phyloP scores from a whole-genome alignment of 768 basidiomycete species.

The Suillus lakei region DNA sequence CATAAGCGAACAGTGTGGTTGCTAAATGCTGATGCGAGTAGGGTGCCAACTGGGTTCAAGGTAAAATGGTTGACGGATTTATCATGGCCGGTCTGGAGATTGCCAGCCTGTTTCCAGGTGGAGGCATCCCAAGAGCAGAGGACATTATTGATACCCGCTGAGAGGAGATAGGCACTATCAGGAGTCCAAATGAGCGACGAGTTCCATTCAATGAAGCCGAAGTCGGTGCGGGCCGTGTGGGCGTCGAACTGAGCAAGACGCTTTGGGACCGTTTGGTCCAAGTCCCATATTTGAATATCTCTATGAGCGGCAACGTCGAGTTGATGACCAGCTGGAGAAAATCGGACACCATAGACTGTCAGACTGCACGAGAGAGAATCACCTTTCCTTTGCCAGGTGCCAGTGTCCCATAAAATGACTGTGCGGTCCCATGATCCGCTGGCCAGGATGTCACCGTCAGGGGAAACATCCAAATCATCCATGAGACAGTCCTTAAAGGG shows the following conservation, averaged over 20 bases:
- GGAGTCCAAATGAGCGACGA: not conserved
- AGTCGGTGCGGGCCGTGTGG: not conserved
- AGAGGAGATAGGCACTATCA: not conserved
- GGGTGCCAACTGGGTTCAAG: constrained; percentile 17
- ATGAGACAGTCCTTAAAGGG: not conserved
- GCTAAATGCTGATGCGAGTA: constrained; percentile 34
- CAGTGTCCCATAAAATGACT: not conserved
- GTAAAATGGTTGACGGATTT: not conserved
- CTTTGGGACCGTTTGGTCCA: not conserved
- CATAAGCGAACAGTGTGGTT: constrained; percentile 33
- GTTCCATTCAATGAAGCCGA: not conserved
- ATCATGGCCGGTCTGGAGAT: not conserved
- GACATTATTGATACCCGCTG: not conserved
- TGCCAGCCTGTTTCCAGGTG: not conserved
- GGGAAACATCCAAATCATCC: not conserved
- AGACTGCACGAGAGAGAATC: not conserved
- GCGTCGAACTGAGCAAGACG: not conserved
- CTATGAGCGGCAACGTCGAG: not conserved
- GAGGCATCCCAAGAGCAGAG: not conserved
- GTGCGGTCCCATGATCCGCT: not conserved
- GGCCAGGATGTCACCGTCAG: not conserved
- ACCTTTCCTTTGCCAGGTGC: not conserved
- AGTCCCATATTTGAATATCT: not conserved
- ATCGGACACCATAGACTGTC: not conserved
- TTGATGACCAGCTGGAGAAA: not conserved